phyloP scores from a whole-genome alignment of 2,329 filamentous ascomycete species.

The Pyricularia grisea region DNA sequence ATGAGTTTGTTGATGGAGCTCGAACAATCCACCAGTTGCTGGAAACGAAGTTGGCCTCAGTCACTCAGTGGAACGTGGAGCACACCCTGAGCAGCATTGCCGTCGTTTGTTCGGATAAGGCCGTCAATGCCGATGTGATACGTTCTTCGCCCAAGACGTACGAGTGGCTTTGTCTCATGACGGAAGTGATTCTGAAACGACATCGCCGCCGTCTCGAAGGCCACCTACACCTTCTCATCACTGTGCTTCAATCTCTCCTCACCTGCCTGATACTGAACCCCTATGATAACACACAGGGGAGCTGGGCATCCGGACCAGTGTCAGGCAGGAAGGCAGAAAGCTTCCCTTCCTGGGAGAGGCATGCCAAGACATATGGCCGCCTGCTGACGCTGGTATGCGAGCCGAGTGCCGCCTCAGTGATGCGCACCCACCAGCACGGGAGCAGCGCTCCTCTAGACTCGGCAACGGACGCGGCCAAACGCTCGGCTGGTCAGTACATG shows the following conservation, averaged over 20 bases:
- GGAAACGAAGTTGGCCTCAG: constrained; percentile 37
- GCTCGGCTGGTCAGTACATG: constrained; percentile 53
- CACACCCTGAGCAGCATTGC: constrained; percentile 36
- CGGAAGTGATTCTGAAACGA: constrained; percentile 46
- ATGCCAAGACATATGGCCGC: constrained; percentile 34
- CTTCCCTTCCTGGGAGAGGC: constrained; percentile 23
- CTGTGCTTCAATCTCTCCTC: constrained; percentile 46
- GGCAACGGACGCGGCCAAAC: constrained; percentile 50
- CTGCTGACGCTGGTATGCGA: constrained; percentile 31
- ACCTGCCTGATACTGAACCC: constrained; percentile 36
- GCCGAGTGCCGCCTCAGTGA: constrained; percentile 46
- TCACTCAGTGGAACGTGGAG: constrained; percentile 52
- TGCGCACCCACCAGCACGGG: constrained; percentile 27
- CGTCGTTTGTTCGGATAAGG: constrained; percentile 20
- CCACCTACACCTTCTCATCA: constrained; percentile 49
- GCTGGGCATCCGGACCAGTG: constrained; percentile 14
- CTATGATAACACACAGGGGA: constrained; percentile 11
- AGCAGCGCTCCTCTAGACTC: constrained; percentile 36
- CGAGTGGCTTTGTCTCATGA: constrained; percentile 39
- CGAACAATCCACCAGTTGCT: constrained; percentile 35
- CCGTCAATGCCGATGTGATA: constrained; percentile 7
- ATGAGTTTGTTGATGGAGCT: constrained; percentile 27
- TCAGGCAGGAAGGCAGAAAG: constrained; percentile 21
- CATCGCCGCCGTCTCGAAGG: constrained; percentile 53
- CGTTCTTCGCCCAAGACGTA: constrained; percentile 26